Base-by-base conservation (phyloP, 1,284 basidiomycete genomes). In the Waitea zeae region DNA sequence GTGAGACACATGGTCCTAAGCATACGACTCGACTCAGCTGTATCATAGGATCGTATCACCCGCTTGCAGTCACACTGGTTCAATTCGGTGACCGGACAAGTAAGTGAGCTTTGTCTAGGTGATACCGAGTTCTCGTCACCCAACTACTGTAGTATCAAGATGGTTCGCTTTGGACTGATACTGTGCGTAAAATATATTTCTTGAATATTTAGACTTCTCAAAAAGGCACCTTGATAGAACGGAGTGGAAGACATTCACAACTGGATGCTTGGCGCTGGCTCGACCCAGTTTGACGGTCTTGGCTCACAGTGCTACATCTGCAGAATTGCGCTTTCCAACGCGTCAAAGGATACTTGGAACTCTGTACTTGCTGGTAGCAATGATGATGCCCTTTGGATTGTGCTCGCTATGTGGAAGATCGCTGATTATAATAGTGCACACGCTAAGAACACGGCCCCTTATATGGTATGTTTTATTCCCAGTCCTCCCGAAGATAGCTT, bases 191-290 rank as follows among this genome's bases (percentile, higher is more conserved):
- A 20, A 19, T 22, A 6, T 26, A 9, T 19, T 31, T 17, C 35
- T 19, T 14, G 14, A 12, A 6, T n/a, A 5, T 12, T 2, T 4
- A 31, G 13, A 29, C 32, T 17, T 27, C 17, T 14, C 19, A 22
- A 27, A 12, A 12, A 30, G 15, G 31, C 15, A n/a, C n/a, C 15
- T n/a, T 13, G 12, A 7, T 37, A 70, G 66, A 70, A 70, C 42
- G 57, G 66, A 4, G 42, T 67, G 17, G 68, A 70, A 43, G 67
- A 70, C 41, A 44, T 70, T 4, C 62, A 69, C 42, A 68, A 66
- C 46, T 47, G 68, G 36, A 70, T 69, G 61, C 52, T 64, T 6
- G 57, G n/a, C 22, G 56, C 54, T 7, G 55, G 51, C 15, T 50
- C 46, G 9, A 45, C 61, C 38, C 48, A 56, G 9, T 67, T 56